Evolutionary conservation across 176 grass and related monocot genomes (phyloP).

Genomic region (Tuctoria greenei): DNA sequence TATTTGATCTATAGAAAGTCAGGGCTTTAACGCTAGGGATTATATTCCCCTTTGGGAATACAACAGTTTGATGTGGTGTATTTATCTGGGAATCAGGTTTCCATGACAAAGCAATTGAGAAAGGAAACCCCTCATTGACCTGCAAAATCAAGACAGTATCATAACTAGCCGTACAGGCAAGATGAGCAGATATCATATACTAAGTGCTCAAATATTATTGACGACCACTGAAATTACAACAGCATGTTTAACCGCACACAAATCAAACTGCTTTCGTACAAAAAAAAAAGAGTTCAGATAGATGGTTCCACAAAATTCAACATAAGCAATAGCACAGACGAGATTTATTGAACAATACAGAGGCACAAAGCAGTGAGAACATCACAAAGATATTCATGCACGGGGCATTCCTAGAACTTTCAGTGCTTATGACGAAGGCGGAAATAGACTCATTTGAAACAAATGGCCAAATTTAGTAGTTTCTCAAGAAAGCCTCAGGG

Average conservation of each 20-base stretch:
- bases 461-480: neutral
- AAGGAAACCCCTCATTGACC: conserved; percentile 82
- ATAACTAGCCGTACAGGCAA: too few relatives aligned
- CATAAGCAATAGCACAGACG: neutral
- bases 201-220: neutral
- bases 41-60: conserved; percentile 77
- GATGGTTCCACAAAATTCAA: neutral
- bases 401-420: neutral
- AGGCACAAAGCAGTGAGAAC: neutral
- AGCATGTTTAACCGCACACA: too few relatives aligned
- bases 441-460: neutral
- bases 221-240: neutral
- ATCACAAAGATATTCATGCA: neutral
- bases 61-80: conserved; percentile 60
- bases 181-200: too few relatives aligned
- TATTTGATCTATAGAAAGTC: conserved; percentile 64
- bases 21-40: conserved; percentile 75
- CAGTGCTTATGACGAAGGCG: neutral
- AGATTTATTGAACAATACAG: neutral
- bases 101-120: conserved; percentile 84
- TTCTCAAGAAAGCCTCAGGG: neutral
- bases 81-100: conserved; percentile 58
- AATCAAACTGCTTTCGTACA: neutral
- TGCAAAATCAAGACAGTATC: conserved; percentile 33
- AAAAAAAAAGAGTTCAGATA: neutral